Conservation (phyloP, 2,329 filamentous ascomycete species). For the Aspergillus piperis region DNA sequence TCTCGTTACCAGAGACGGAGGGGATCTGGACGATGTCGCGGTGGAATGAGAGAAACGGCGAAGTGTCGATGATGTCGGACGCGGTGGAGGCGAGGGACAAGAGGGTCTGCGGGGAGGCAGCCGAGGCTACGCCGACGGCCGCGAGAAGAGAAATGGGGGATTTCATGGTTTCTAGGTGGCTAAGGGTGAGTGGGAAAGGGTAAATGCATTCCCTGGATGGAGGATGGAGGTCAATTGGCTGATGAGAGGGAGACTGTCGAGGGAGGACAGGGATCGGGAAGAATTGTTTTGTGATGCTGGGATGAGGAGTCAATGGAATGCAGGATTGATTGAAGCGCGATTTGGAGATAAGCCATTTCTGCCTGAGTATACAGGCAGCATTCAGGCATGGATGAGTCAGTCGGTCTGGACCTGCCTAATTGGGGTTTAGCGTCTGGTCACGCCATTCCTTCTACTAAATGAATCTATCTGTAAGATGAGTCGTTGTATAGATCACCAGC, state of each 20-base stretch:
- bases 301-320: not conserved
- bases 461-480: too few relatives aligned
- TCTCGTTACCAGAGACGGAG: constrained; percentile 71
- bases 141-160: constrained; percentile 20
- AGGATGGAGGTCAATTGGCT: not conserved
- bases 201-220: not conserved
- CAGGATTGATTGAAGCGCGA: too few relatives aligned
- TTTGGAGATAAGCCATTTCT: not conserved
- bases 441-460: not conserved
- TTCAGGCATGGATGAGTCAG: not conserved
- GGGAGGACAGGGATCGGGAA: not conserved
- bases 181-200: not conserved
- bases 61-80: constrained; percentile 41
- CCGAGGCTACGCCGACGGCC: constrained; percentile 21
- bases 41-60: constrained; percentile 69
- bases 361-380: not conserved
- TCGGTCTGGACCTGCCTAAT: not conserved
- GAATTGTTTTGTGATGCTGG: not conserved
- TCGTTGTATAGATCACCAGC: not conserved
- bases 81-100: constrained; percentile 2
- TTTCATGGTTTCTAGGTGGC: constrained; percentile 11
- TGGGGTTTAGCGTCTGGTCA: not conserved
- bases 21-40: constrained; percentile 71
- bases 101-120: constrained; percentile 26
- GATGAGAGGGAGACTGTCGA: not conserved